Base-by-base conservation (phyloP, 108 stramenopile genomes). In the Conticribra guillardii region DNA sequence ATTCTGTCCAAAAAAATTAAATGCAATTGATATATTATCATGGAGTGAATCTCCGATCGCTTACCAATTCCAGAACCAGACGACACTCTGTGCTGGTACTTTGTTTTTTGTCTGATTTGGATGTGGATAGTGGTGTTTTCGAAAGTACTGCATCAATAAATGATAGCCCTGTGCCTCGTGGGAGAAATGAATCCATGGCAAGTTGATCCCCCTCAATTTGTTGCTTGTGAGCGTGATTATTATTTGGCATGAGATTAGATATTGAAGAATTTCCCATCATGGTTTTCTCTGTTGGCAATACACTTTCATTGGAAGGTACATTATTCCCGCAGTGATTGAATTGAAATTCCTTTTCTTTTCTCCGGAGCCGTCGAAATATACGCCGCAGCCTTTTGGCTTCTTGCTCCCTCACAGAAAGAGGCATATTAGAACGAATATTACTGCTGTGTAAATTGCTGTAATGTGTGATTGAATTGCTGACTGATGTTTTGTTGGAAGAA, bases 11-110 rank as follows among this genome's bases (percentile, higher is more conserved):
- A 49, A 64, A 34, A 46, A 29, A 27, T 17, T 22, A 50, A 27
- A 9, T 30, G 24, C 1, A 14, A 49, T 28, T 11, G 8, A 54
- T 21, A 18, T 28, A 45, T 27, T 60, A 34, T 41, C 21, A 5
- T 4, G 7, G 8, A 56, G 5, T 30, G 8, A 56, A 9, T 4
- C 9, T 7, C 24, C 15, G 44, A 56, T 34, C 27, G 3, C 75
- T 69, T 69, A 76, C 75, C 31, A 76, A 37, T 64, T 79, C 77
- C 49, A 67, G 67, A 53, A 79, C 77, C 63, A 65, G 52, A 30
- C 60, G 65, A 47, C 53, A 67, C 2, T 30, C 24, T 11, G 63
- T 65, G 30, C 37, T n/a, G n/a, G 23, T 44, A 59, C 23, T 50
- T 55, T 41, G 24, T 65, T 18, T 44, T 65, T 18, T 31, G 57